Base-by-base conservation (phyloP, 106 monocot genomes). In the Allium fistulosum region DNA sequence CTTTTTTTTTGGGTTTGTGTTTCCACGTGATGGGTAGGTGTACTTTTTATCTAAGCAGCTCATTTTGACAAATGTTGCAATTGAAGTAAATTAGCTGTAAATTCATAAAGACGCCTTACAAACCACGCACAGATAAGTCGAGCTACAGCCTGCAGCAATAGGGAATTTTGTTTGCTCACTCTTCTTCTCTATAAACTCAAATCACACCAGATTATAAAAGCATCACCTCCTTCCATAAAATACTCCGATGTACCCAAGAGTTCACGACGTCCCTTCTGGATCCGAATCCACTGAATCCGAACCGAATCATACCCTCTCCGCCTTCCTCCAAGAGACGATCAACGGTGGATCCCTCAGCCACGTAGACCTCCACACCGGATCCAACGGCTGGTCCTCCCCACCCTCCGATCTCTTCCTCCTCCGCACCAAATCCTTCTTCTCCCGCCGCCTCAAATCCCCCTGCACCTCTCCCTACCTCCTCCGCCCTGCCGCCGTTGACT, bases 331-430 rank as follows among this genome's bases (percentile, higher is more conserved):
- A 37, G 85, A 82, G 52, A 75, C 75, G 4, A 73, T 90, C 52
- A 48, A 72, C 59, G 82, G 82, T 17, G 80, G 85, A 51, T 80
- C 85, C 48, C 69, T 90, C 58, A 68, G 76, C 62, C 82, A 67
- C 61, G 89, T 90, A 22, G 82, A 90, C 70, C 82, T 90, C 27
- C 46, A 80, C 64, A 57, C 51, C 4, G 89, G 89, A 67, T 72
- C 80, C 74, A 90, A 90, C 71, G 89, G 89, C 69, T 90, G 89
- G 89, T 79, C 89, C 0, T 90, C 89, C 55, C 89, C 89, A 2
- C 89, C 89, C 8, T 82, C 82, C 58, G 80, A 85, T 59, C 77
- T 85, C 58, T 85, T 90, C 80, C 49, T 12, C 62, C 77, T 82
- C 59, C 73, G 79, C 26, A 58, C 58, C 28, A 22, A 17, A 17